Evolutionary conservation across 495 filamentous ascomycete genomes (phyloP).

Genomic region (Polyplosphaeria fusca): DNA sequence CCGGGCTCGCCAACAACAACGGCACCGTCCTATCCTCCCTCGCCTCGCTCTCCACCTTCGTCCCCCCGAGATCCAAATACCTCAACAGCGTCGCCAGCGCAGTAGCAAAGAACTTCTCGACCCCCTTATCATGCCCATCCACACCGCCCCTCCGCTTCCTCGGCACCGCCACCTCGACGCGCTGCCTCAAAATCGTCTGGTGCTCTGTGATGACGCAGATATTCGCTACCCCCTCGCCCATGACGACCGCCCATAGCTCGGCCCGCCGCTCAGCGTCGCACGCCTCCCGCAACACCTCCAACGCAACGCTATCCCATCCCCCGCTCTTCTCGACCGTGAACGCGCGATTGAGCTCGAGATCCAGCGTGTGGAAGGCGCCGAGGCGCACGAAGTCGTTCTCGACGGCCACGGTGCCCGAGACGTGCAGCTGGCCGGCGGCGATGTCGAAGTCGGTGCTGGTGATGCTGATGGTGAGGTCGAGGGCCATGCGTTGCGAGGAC

Average conservation of each 20-base stretch:
- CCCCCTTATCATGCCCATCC: constrained; percentile 50
- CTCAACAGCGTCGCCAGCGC: constrained; percentile 71
- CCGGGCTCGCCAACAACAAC: constrained; percentile 83
- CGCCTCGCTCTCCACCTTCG: constrained; percentile 40
- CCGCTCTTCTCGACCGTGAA: constrained; percentile 78
- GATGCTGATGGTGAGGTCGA: constrained; percentile 75
- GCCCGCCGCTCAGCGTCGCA: constrained; percentile 66
- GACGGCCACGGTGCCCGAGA: constrained; percentile 73
- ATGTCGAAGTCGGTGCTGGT: constrained; percentile 87
- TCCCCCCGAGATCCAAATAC: constrained; percentile 68
- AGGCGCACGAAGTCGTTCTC: constrained; percentile 83
- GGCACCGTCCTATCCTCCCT: constrained; percentile 50
- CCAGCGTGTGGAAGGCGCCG: constrained; percentile 85
- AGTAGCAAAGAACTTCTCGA: constrained; percentile 77
- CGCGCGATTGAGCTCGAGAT: constrained; percentile 81
- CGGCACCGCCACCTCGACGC: constrained; percentile 78
- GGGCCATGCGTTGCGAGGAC: constrained; percentile 68
- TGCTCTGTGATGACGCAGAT: constrained; percentile 90
- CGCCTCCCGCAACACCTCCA: constrained; percentile 74
- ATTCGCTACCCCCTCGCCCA: constrained; percentile 92
- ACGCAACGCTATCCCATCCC: constrained; percentile 82
- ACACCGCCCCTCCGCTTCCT: constrained; percentile 54
- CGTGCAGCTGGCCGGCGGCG: constrained; percentile 75
- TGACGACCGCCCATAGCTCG: constrained; percentile 81
- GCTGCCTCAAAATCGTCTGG: constrained; percentile 82